These are phyloP conservation scores for Pythium myriotylum DNA, from an alignment of 352 stramenopile species.

Conservation along the genomic window DNA sequence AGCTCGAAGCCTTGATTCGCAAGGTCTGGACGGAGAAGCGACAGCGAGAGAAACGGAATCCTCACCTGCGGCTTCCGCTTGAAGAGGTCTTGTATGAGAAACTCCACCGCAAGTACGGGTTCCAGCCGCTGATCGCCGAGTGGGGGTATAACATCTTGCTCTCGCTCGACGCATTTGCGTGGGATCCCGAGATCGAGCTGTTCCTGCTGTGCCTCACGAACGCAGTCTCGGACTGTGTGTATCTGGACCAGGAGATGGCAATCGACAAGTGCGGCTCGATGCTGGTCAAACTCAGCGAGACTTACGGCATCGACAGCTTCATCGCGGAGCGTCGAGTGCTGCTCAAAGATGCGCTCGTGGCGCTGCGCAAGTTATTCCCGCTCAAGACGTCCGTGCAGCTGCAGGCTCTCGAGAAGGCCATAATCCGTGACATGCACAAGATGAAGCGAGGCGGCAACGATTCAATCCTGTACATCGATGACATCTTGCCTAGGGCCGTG, in stretches of 20 bases:
- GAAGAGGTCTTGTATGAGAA: slow-evolving; percentile 80
- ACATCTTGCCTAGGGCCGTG: slow-evolving; percentile 54
- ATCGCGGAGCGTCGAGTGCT: slow-evolving; percentile 52
- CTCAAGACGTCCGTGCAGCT: slow-evolving; percentile 74
- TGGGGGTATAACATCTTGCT: slow-evolving; percentile 88
- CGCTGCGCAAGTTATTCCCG: slow-evolving; percentile 77
- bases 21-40: slow-evolving; percentile 80
- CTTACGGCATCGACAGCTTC: slow-evolving; percentile 65
- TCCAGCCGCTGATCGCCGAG: slow-evolving; percentile 79
- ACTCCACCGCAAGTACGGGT: slow-evolving; percentile 78
- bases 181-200: slow-evolving; percentile 80
- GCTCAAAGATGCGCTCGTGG: slow-evolving; percentile 73
- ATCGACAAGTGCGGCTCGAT: slow-evolving; percentile 52
- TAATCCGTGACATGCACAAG: slow-evolving; percentile 83
- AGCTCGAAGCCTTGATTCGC: slow-evolving; percentile 67
- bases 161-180: slow-evolving; percentile 62
- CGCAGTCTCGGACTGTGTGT: slow-evolving; percentile 70
- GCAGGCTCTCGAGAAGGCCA: slow-evolving; percentile 72
- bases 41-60: slow-evolving; percentile 64
- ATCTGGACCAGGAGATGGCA: slow-evolving; percentile 74
- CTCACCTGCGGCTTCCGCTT: slow-evolving; percentile 41
- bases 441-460: slow-evolving; percentile 71
- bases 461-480: slow-evolving; percentile 73
- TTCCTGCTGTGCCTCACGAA: slow-evolving; percentile 74
- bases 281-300: slow-evolving; percentile 48